Evolutionary conservation across 2,329 filamentous ascomycete genomes (phyloP), one percentile per base, ranked within the genome.

Genomic region (Colletotrichum musicola): DNA sequence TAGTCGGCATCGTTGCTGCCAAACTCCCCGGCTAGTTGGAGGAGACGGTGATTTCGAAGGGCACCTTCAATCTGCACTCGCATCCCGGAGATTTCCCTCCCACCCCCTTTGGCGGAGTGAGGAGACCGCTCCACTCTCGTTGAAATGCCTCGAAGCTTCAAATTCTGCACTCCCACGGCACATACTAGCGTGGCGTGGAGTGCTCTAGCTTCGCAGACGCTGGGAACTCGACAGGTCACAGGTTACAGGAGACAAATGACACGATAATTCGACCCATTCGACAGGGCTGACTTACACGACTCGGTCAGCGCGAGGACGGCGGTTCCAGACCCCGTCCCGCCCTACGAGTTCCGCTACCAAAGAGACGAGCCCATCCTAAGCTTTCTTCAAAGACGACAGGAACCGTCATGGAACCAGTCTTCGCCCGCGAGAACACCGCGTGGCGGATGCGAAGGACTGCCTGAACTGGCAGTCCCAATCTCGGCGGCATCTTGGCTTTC

Each of bases 401-500:
- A 42, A 12, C 25, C 46, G 42, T 7, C 35, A 16, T 12, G n/a
- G 53, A 51, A 25, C 22, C 22, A 13, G 25, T 22, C 16, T 51
- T 16, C 1, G 22, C 9, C 40, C 18, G 20, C 35, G 9, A 30
- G 42, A 40, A 49, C 30, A 35, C 2, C 42, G 42, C 27, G 65
- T 50, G 40, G 40, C 22, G 6, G 40, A n/a, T 18, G 49, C 20
- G 46, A 64, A 44, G 9, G 55, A 51, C 49, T 38, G n/a, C 65
- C 54, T 4, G 4, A 38, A 38, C 40, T 40, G 65, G 65, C 22
- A 51, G 49, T 38, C 25, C 38, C 46, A 56, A 55, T 60, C 49
- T 60, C 61, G 55, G 4, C 44, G 42, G 16, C 50, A 51, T 60
- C 65, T 68, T 68, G 65, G 65, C 65, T 64, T 44, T 50, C 12